Percentiles rank a stretch among this genome's conserved stretches.
Evolutionary conservation across 805 yeast species (phyloP).

Genomic region (Hanseniaspora valbyensis): DNA sequence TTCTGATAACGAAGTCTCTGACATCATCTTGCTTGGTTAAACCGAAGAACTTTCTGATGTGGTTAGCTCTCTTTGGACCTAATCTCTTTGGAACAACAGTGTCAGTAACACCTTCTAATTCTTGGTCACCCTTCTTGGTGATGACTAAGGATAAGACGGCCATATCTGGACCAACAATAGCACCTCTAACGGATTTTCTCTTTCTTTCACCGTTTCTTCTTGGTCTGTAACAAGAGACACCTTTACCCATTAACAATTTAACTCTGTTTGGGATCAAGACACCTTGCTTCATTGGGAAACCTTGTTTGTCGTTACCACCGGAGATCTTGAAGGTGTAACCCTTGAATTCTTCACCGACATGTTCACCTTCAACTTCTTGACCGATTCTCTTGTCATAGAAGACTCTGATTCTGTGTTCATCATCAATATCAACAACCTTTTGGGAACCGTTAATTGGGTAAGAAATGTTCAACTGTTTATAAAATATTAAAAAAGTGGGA

Average conservation of each 20-base stretch:
- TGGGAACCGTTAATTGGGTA: conserved; percentile 99
- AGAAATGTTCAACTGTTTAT: conserved; percentile 83
- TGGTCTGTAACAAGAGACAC: conserved; percentile 98
- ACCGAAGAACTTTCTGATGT: conserved; percentile 99
- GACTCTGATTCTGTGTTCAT: conserved; percentile 95
- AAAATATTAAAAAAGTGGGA: too few relatives aligned
- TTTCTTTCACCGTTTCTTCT: conserved; percentile 99
- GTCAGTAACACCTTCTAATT: conserved; percentile 93
- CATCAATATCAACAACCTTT: conserved; percentile 94
- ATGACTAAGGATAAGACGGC: conserved; percentile 88
- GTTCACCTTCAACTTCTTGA: conserved; percentile 98
- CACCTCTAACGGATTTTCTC: conserved; percentile 99
- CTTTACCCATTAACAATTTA: conserved; percentile 84
- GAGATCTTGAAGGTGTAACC: conserved; percentile 98
- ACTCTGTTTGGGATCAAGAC: conserved; percentile 99
- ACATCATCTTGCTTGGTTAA: conserved; percentile 41
- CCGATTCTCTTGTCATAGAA: conserved; percentile 99
- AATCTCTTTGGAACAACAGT: conserved; percentile 93
- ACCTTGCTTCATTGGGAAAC: conserved; percentile 99
- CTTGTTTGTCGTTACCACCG: conserved; percentile 99
- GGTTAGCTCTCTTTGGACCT: conserved; percentile 99
- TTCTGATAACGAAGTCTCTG: conserved; percentile 84
- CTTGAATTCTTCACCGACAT: conserved; percentile 97
- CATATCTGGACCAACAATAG: conserved; percentile 94
- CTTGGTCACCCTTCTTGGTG: conserved; percentile 95